Conservation (phyloP, 192 early-diverging fungal genomes). For the Coemansia sp. region DNA sequence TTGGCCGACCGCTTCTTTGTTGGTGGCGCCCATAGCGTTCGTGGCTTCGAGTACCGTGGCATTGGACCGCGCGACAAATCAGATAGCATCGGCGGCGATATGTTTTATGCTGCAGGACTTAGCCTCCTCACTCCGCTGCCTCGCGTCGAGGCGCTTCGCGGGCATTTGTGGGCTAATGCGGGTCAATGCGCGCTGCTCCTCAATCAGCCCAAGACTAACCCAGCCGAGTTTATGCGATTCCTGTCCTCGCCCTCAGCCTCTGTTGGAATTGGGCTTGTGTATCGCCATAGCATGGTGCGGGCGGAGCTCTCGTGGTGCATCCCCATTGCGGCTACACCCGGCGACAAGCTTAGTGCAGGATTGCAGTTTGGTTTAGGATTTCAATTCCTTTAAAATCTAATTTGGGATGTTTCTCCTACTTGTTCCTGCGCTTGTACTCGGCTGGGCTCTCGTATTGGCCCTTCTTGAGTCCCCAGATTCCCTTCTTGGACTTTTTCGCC, state of each 20-base stretch:
- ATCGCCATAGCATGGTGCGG: constrained; percentile 79
- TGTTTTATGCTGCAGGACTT: constrained; percentile 74
- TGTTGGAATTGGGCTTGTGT: constrained; percentile 80
- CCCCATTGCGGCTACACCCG: constrained; percentile 63
- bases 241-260: constrained; percentile 66
- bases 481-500: constrained; percentile 31
- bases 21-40: constrained; percentile 80
- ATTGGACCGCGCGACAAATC: constrained; percentile 79
- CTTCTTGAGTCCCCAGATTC: constrained; percentile 44
- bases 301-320: constrained; percentile 91
- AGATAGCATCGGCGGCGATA: constrained; percentile 88
- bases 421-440: constrained; percentile 40
- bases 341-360: constrained; percentile 71
- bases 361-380: constrained; percentile 86
- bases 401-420: background rate
- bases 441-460: constrained; percentile 30
- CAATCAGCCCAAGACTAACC: constrained; percentile 28
- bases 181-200: constrained; percentile 65
- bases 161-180: constrained; percentile 87
- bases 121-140: constrained; percentile 78
- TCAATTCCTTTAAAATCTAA: constrained; percentile 57
- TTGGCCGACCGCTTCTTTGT: constrained; percentile 85
- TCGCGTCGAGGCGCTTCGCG: constrained; percentile 61
- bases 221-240: constrained; percentile 40
- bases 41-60: constrained; percentile 86